These are phyloP conservation scores for Schoenoplectus triqueter DNA, from an alignment of 202 grass and related monocot genomes.

Conservation along the genomic window DNA sequence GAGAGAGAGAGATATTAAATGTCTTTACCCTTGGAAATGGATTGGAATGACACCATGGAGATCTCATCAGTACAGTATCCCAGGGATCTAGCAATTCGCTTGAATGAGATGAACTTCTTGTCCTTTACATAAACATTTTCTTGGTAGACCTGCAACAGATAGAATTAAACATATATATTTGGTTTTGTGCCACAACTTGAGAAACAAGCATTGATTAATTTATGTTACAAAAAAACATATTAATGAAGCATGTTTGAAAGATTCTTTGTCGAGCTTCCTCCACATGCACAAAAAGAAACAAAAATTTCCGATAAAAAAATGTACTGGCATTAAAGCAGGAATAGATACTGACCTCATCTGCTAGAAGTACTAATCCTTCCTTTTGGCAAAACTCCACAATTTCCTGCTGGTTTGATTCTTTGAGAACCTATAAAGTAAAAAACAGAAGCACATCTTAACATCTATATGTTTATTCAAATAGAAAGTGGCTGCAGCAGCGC, in stretches of 20 bases:
- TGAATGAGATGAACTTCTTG: slow-evolving; percentile 73
- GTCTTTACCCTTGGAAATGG: slow-evolving; percentile 60
- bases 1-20: background rate
- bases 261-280: no score
- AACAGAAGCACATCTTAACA: background rate
- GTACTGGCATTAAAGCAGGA: background rate
- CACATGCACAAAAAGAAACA: no score
- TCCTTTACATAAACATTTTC: slow-evolving; percentile 66
- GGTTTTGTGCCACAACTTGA: background rate
- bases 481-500: background rate
- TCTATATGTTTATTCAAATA: background rate
- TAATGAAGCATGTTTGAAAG: background rate
- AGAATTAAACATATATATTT: slow-evolving; percentile 24
- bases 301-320: background rate
- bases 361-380: slow-evolving; percentile 78
- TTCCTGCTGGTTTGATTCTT: slow-evolving; percentile 60
- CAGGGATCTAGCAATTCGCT: slow-evolving; percentile 67
- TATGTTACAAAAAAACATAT: background rate
- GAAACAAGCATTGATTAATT: background rate
- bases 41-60: slow-evolving; percentile 59
- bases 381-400: slow-evolving; percentile 74
- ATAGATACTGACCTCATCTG: slow-evolving; percentile 54
- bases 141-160: slow-evolving; percentile 61
- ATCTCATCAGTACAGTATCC: slow-evolving; percentile 50
- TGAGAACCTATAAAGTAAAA: slow-evolving; percentile 50